phyloP scores from a whole-genome alignment of 2,329 filamentous ascomycete species.

The Pezicula radicicola region DNA sequence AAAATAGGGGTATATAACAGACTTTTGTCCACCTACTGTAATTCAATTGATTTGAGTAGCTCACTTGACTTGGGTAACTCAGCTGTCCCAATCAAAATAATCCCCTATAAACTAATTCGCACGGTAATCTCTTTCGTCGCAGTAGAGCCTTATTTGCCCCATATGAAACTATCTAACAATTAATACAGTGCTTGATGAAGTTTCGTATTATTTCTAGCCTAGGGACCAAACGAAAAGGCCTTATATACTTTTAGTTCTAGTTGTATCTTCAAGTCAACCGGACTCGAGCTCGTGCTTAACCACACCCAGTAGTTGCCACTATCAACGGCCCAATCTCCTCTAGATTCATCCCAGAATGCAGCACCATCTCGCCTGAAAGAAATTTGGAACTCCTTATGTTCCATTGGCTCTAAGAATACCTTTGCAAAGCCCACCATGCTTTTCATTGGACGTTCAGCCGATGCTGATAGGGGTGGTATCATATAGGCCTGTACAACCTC shows the following conservation, averaged over 20 bases:
- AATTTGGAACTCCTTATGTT: neutral
- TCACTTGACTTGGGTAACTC: too few species aligned
- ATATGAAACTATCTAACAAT: too few species aligned
- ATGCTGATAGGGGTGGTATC: neutral
- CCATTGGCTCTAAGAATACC: neutral
- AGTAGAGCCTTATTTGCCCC: too few species aligned
- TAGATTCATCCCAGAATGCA: neutral
- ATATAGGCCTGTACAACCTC: constrained; percentile 20
- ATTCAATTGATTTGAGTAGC: too few species aligned
- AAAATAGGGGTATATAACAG: too few species aligned
- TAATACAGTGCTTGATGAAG: neutral
- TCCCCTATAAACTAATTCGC: too few species aligned
- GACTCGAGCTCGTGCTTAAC: neutral
- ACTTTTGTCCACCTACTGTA: too few species aligned
- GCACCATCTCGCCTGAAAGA: neutral
- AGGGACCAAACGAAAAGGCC: neutral
- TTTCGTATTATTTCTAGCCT: neutral
- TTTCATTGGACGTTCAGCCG: neutral
- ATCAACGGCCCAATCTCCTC: constrained; percentile 1
- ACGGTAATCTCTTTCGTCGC: too few species aligned
- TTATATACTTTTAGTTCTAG: neutral
- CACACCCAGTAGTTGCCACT: neutral
- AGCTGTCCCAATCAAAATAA: too few species aligned
- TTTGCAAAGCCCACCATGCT: constrained; percentile 2
- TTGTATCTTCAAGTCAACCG: neutral